A percentile compares a stretch with the other conserved stretches of the same genome.
Conservation (phyloP, 805 yeast genomes). For the Kluyveromyces siamensis region DNA sequence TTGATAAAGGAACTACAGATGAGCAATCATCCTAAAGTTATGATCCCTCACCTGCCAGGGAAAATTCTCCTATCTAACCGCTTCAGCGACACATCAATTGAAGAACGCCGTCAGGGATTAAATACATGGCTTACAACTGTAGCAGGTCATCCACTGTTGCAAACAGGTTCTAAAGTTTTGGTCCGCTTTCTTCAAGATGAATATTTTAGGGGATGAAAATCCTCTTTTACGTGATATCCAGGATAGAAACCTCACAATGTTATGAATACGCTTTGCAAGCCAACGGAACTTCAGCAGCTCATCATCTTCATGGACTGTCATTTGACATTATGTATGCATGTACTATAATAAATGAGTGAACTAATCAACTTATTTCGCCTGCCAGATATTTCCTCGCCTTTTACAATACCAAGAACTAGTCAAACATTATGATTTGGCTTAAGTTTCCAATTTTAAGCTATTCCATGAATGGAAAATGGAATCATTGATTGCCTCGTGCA, state of each 20-base stretch:
- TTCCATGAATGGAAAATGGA: too few relatives aligned
- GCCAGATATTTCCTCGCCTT: neutral
- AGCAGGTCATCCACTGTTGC: conserved; percentile 89
- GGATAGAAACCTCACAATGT: too few relatives aligned
- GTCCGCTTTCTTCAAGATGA: conserved; percentile 85
- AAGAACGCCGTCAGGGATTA: conserved; percentile 71
- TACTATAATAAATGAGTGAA: neutral
- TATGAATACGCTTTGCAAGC: too few relatives aligned
- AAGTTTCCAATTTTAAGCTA: too few relatives aligned
- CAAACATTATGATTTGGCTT: too few relatives aligned
- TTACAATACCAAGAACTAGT: too few relatives aligned
- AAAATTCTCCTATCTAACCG: conserved; percentile 63
- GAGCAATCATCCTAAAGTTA: conserved; percentile 41
- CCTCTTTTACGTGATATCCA: neutral
- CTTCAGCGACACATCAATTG: conserved; percentile 76
- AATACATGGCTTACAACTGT: conserved; percentile 71
- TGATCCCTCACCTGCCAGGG: conserved; percentile 87
- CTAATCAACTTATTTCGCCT: too few relatives aligned
- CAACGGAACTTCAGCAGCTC: neutral
- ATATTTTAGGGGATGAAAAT: conserved; percentile 23
- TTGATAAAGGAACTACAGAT: conserved; percentile 62
- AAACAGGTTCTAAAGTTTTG: conserved; percentile 72
- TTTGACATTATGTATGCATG: neutral
- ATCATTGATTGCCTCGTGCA: too few relatives aligned
- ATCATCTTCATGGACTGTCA: too few relatives aligned